These are phyloP conservation scores for Zygosaccharomyces bisporus DNA, from an alignment of 805 yeast genomes.

Conservation along the genomic window DNA sequence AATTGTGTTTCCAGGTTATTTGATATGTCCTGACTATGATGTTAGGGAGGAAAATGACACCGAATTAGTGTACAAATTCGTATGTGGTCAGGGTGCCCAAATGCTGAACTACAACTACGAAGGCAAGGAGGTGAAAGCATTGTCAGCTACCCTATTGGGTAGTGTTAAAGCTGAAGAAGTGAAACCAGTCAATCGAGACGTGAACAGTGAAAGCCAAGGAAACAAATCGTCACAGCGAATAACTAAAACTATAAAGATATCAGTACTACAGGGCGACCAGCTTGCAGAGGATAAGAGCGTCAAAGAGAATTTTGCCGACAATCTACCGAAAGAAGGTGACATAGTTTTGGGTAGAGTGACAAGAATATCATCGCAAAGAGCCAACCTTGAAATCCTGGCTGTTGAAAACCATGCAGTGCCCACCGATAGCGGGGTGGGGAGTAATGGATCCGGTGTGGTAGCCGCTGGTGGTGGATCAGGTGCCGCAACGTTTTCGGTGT, in stretches of 20 bases:
- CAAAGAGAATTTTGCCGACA: slow-evolving; percentile 38
- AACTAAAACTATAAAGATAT: slow-evolving; percentile 24
- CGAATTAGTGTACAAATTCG: slow-evolving; percentile 41
- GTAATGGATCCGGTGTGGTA: slow-evolving; percentile 43
- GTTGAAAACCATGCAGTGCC: slow-evolving; percentile 59
- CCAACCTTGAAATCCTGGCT: slow-evolving; percentile 68
- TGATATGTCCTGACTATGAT: slow-evolving; percentile 56
- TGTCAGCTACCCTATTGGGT: slow-evolving; percentile 63
- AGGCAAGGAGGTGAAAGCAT: slow-evolving; percentile 39
- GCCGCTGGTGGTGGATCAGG: slow-evolving; percentile 57
- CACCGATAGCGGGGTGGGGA: slow-evolving; percentile 64
- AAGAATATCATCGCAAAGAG: slow-evolving; percentile 63
- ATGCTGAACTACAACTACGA: slow-evolving; percentile 44
- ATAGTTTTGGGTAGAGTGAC: slow-evolving; percentile 73
- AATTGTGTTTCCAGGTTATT: slow-evolving; percentile 76
- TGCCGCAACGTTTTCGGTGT: slow-evolving; percentile 41
- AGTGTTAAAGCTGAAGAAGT: slow-evolving; percentile 38
- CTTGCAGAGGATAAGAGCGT: slow-evolving; percentile 17
- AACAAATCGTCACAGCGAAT: slow-evolving; percentile 16
- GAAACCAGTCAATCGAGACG: slow-evolving; percentile 14
- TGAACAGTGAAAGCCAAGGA: slow-evolving; percentile 8
- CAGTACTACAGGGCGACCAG: slow-evolving; percentile 29
- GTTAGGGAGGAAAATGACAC: slow-evolving; percentile 32
- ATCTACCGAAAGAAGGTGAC: slow-evolving; percentile 81
- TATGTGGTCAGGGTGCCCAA: slow-evolving; percentile 64